phyloP scores from a whole-genome alignment of 2,329 filamentous ascomycete species.

The Xylaria arbuscula region DNA sequence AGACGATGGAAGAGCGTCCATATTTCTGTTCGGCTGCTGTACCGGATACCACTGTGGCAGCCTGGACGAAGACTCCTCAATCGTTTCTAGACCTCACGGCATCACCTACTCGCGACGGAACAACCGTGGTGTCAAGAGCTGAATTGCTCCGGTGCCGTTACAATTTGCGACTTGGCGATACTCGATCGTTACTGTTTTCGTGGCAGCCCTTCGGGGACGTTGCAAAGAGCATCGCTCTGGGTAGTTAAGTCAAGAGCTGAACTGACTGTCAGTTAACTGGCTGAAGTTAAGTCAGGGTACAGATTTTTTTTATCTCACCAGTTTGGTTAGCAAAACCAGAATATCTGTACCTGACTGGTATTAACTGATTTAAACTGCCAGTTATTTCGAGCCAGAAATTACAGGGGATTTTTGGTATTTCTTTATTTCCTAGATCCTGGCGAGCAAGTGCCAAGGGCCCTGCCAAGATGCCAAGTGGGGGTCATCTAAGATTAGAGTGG shows the following conservation, averaged over 20 bases:
- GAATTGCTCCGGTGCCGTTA: constrained; percentile 7
- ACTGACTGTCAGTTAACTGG: constrained; percentile 8
- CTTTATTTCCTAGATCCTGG: neutral
- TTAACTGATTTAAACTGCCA: constrained; percentile 7
- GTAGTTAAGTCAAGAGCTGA: constrained; percentile 8
- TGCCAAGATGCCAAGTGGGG: too few species aligned
- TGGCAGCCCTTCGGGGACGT: constrained; percentile 4
- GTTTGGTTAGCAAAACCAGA: constrained; percentile 7
- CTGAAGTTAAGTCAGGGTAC: constrained; percentile 3
- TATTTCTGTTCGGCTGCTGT: constrained; percentile 12
- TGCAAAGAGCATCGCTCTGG: constrained; percentile 8
- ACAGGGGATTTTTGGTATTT: constrained; percentile 4
- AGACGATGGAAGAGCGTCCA: constrained; percentile 10
- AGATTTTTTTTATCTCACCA: neutral
- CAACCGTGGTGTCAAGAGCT: constrained; percentile 8
- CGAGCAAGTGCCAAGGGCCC: too few species aligned
- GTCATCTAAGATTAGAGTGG: constrained; percentile 6
- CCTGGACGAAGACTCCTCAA: constrained; percentile 10
- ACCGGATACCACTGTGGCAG: constrained; percentile 10
- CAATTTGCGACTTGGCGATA: constrained; percentile 1
- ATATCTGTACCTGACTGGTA: constrained; percentile 6
- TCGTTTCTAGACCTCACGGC: constrained; percentile 13
- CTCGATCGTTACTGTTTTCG: constrained; percentile 5
- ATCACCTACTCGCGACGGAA: constrained; percentile 12
- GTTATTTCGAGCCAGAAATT: constrained; percentile 8